These are phyloP conservation scores for Amaranthus tricolor DNA, from an alignment of 179 eudicot genomes.

Conservation along the genomic window DNA sequence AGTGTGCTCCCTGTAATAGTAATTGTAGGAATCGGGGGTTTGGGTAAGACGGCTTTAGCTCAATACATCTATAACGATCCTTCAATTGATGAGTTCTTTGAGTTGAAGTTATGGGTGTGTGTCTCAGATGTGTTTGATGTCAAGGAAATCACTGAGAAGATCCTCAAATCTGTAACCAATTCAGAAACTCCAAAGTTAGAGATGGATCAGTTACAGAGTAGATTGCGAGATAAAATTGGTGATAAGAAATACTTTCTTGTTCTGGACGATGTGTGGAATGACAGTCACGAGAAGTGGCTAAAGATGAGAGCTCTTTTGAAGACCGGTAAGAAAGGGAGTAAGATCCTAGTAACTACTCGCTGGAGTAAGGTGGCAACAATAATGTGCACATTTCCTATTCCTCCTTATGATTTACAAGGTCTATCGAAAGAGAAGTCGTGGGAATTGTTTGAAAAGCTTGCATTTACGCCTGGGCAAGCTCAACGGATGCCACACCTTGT, in stretches of 20 bases:
- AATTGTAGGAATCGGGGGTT: no score
- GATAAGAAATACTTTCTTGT: slow-evolving; percentile 24
- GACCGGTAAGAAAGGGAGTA: slow-evolving; percentile 19
- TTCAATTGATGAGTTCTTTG: no score
- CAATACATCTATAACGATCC: no score
- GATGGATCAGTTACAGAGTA: slow-evolving; percentile 20
- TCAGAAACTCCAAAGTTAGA: background rate
- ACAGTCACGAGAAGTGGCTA: slow-evolving; percentile 15
- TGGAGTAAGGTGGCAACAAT: slow-evolving; percentile 21
- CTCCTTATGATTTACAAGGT: slow-evolving; percentile 6
- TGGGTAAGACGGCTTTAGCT: no score
- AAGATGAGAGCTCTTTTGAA: slow-evolving; percentile 14
- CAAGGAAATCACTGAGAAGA: background rate
- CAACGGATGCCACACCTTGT: background rate
- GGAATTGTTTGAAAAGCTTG: slow-evolving; percentile 13
- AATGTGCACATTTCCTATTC: background rate
- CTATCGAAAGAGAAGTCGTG: slow-evolving; percentile 24
- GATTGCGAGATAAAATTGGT: slow-evolving; percentile 4
- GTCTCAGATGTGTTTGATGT: background rate
- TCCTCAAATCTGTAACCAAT: background rate
- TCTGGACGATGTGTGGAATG: slow-evolving; percentile 34
- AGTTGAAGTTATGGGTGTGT: no score
- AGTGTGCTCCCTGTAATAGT: background rate
- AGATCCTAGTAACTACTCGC: slow-evolving; percentile 5
- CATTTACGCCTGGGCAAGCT: slow-evolving; percentile 2